Percentiles rank a stretch among this genome's conserved stretches.
phyloP scores from a whole-genome alignment of 1,284 basidiomycete genomes.

The Sanguinoderma infundibulare region DNA sequence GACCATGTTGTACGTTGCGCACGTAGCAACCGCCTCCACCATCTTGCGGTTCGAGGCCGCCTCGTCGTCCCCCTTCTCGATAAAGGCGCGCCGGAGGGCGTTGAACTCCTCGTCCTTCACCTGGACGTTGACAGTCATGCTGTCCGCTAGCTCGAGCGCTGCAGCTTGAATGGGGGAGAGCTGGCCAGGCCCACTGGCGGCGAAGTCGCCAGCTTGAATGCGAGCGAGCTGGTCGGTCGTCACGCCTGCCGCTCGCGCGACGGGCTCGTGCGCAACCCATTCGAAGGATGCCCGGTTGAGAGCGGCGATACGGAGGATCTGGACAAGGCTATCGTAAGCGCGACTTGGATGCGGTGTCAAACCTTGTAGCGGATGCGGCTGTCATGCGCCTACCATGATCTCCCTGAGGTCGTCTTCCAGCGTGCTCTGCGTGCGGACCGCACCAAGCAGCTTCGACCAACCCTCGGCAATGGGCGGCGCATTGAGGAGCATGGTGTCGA shows the following conservation, averaged over 20 bases:
- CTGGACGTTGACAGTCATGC: not conserved
- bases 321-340: not conserved
- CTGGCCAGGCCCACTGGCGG: not conserved
- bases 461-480: constrained; percentile 19
- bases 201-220: not conserved
- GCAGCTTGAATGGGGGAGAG: not conserved
- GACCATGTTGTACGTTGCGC: constrained; percentile 4
- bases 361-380: not conserved
- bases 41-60: not conserved
- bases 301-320: constrained; percentile 4
- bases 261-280: constrained; percentile 3
- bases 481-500: not conserved
- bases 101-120: not conserved
- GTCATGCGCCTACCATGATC: constrained; percentile 22
- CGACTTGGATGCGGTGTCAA: too few relatives aligned
- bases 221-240: not conserved
- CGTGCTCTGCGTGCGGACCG: constrained; percentile 25
- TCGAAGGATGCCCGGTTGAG: constrained; percentile 2
- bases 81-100: not conserved
- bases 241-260: not conserved
- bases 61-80: not conserved
- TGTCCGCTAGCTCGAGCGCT: not conserved
- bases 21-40: not conserved
- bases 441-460: constrained; percentile 23
- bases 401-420: constrained; percentile 30